Conservation (phyloP, 805 yeast genomes). For the Metschnikowia gruessii region DNA sequence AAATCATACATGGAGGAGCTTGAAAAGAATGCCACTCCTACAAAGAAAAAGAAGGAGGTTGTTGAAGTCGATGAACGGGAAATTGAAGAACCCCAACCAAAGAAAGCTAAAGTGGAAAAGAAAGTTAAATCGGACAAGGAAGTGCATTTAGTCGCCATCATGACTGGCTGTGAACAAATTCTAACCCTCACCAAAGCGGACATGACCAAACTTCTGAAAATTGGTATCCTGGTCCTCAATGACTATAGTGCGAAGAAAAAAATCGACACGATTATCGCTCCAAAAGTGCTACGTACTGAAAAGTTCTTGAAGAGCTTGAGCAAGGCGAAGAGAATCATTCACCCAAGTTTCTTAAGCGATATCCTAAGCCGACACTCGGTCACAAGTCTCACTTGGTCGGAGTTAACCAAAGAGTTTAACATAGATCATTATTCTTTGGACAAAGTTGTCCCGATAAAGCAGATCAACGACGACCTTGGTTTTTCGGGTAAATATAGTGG, state of each 20-base stretch:
- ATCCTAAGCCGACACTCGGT: slow-evolving; percentile 34
- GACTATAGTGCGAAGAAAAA: slow-evolving; percentile 38
- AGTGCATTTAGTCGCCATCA: slow-evolving; percentile 44
- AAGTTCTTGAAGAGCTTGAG: slow-evolving; percentile 76
- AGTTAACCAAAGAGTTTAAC: slow-evolving; percentile 21
- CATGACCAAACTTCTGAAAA: slow-evolving; percentile 36
- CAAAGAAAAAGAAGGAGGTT: slow-evolving; percentile 5
- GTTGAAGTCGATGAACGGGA: neutral
- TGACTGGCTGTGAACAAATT: slow-evolving; percentile 63
- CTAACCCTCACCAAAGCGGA: slow-evolving; percentile 43
- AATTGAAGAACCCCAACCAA: slow-evolving; percentile 9
- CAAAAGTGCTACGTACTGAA: slow-evolving; percentile 79
- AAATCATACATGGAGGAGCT: slow-evolving; percentile 35
- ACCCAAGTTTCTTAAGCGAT: slow-evolving; percentile 45
- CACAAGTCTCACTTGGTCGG: slow-evolving; percentile 13
- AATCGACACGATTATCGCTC: slow-evolving; percentile 63
- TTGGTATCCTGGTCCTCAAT: slow-evolving; percentile 56
- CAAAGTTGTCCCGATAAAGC: slow-evolving; percentile 29
- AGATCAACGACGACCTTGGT: slow-evolving; percentile 33
- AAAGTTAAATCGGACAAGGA: slow-evolving; percentile 15
- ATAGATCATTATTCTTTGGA: slow-evolving; percentile 36
- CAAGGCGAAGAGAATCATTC: slow-evolving; percentile 49
- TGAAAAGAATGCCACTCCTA: slow-evolving; percentile 20
- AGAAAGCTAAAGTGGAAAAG: slow-evolving; percentile 15
- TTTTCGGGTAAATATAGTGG: slow-evolving; percentile 14